Percentiles rank a stretch among this genome's conserved stretches.
phyloP scores from a whole-genome alignment of 2,329 filamentous ascomycete genomes.

The Teratosphaeria zuluensis region DNA sequence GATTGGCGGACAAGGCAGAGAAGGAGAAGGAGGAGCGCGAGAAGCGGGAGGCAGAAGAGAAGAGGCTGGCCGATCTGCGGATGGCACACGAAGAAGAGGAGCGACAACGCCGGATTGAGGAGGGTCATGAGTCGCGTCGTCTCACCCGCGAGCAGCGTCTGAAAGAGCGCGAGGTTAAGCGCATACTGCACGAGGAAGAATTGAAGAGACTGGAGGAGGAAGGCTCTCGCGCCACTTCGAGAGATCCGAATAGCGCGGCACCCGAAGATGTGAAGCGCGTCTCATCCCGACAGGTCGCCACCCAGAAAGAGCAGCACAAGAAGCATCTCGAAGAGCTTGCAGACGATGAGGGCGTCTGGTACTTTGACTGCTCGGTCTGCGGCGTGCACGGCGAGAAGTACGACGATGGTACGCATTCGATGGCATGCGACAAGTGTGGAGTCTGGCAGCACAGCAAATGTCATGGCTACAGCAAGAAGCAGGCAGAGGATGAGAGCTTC shows the following conservation, averaged over 20 bases:
- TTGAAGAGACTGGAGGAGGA: constrained; percentile 64
- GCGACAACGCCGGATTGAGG: constrained; percentile 55
- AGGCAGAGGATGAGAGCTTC: constrained; percentile 78
- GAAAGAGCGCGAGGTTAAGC: constrained; percentile 74
- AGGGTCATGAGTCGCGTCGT: constrained; percentile 68
- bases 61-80: constrained; percentile 53
- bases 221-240: constrained; percentile 17
- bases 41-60: constrained; percentile 59
- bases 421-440: constrained; percentile 87
- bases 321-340: constrained; percentile 64
- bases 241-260: constrained; percentile 45
- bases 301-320: constrained; percentile 70
- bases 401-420: constrained; percentile 87
- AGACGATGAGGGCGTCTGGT: constrained; percentile 71
- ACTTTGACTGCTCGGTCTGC: constrained; percentile 85
- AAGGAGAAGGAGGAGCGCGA: constrained; percentile 66
- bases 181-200: constrained; percentile 75
- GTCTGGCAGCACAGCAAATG: constrained; percentile 97
- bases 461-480: constrained; percentile 64
- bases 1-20: constrained; percentile 73
- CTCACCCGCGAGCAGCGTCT: constrained; percentile 78
- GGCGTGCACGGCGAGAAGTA: constrained; percentile 78
- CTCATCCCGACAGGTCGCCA: constrained; percentile 71
- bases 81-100: constrained; percentile 52
- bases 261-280: constrained; percentile 41